These are phyloP conservation scores for Eucalyptus globulus DNA, from an alignment of 345 rosid genomes.

Conservation along the genomic window DNA sequence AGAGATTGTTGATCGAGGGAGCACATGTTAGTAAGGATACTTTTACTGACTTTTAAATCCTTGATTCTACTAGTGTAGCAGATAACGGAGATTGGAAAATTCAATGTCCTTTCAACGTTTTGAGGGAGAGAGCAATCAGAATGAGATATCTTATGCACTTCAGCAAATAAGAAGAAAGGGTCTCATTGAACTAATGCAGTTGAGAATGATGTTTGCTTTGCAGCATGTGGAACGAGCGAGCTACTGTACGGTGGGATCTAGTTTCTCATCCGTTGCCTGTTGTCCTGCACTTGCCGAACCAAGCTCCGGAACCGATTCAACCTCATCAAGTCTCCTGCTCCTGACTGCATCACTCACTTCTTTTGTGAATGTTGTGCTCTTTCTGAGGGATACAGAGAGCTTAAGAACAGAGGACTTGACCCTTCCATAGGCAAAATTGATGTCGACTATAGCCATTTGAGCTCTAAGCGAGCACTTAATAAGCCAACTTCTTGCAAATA, in stretches of 20 bases:
- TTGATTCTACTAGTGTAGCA: neutral
- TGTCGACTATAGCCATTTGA: no score
- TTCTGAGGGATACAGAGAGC: slow-evolving; percentile 1
- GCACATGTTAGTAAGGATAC: neutral
- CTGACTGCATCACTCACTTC: neutral
- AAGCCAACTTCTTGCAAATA: no score
- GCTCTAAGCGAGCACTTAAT: no score
- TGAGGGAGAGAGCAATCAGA: neutral
- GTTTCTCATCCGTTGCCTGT: neutral
- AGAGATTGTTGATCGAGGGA: slow-evolving; percentile 1
- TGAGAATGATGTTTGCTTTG: neutral
- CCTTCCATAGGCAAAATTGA: neutral
- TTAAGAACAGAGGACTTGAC: neutral
- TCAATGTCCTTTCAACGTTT: neutral
- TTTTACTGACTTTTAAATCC: neutral
- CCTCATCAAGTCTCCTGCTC: neutral
- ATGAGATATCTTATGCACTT: neutral
- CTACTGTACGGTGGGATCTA: neutral
- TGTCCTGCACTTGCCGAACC: neutral
- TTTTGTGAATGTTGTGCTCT: neutral
- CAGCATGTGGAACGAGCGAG: neutral
- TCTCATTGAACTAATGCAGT: neutral
- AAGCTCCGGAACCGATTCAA: neutral
- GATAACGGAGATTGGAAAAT: neutral
- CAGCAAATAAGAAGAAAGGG: neutral